phyloP scores from a whole-genome alignment of 495 filamentous ascomycete species.

The Neurospora cerealis region DNA sequence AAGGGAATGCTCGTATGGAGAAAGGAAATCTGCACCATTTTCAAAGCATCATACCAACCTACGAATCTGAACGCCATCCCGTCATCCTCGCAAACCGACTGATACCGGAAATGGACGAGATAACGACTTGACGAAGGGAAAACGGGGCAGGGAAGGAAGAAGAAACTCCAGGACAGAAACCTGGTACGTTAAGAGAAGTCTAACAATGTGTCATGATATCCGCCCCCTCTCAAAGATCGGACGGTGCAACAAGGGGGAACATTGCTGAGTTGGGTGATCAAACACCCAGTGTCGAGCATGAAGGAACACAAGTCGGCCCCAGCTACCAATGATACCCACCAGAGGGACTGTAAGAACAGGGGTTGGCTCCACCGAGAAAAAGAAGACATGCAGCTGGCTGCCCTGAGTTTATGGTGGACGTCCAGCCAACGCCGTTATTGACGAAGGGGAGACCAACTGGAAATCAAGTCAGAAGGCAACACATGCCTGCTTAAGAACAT shows the following conservation, averaged over 20 bases:
- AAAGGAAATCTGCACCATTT: not conserved
- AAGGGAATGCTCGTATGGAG: not conserved
- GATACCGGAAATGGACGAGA: not conserved
- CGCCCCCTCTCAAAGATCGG: not conserved
- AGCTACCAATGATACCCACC: not conserved
- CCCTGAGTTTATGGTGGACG: not conserved
- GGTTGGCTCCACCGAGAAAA: not conserved
- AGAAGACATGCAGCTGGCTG: not conserved
- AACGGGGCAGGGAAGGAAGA: not conserved
- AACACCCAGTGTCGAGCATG: not conserved
- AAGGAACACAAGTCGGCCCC: not conserved
- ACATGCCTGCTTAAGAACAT: not conserved
- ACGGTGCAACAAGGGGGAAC: not conserved
- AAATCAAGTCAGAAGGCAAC: not conserved
- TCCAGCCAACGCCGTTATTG: not conserved
- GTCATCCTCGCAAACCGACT: not conserved
- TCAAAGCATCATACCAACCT: not conserved
- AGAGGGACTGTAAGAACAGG: not conserved
- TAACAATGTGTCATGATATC: not conserved
- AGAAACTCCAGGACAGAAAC: not conserved
- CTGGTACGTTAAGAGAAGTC: not conserved
- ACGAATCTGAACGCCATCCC: not conserved
- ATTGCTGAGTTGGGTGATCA: not conserved
- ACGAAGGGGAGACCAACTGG: not conserved
- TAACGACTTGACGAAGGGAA: not conserved